phyloP scores from a whole-genome alignment of 805 yeast genomes.

The Clavispora asparagi region DNA sequence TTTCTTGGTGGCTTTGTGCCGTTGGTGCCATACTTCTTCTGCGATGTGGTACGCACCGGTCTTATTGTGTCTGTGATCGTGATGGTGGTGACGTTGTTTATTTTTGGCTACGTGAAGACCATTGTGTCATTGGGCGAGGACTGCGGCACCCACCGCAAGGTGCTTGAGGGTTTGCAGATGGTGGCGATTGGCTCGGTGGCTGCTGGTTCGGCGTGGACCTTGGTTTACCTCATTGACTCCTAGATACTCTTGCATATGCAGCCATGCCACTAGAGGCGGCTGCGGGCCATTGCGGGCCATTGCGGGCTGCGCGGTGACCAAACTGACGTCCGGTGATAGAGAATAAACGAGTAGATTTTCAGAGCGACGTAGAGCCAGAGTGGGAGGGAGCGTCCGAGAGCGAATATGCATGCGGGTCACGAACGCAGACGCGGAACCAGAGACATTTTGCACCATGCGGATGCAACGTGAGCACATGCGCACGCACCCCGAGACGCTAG shows the following conservation, averaged over 20 bases:
- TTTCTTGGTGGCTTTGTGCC: conserved; percentile 93
- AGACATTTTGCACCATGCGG: no score
- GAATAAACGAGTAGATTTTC: no score
- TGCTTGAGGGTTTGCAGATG: conserved; percentile 86
- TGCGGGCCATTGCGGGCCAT: no score
- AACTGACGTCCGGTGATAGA: no score
- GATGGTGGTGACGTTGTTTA: conserved; percentile 80
- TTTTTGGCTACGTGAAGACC: conserved; percentile 85
- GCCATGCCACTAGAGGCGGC: no score
- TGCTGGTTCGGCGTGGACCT: conserved; percentile 94
- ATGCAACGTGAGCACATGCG: no score
- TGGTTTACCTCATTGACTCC: conserved; percentile 70
- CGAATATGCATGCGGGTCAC: no score
- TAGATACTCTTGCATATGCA: neutral
- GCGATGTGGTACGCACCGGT: conserved; percentile 69
- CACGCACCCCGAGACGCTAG: no score
- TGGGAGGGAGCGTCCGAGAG: no score
- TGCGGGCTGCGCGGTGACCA: no score
- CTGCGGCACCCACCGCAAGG: conserved; percentile 53
- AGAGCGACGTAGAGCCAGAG: no score
- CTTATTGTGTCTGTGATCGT: conserved; percentile 67
- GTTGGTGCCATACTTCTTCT: conserved; percentile 84
- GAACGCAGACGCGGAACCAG: no score
- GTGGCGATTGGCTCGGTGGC: conserved; percentile 94
- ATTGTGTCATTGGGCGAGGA: conserved; percentile 78